These are phyloP conservation scores for Aspergillus chevalieri DNA, from an alignment of 2,329 filamentous ascomycete species.

Conservation along the genomic window DNA sequence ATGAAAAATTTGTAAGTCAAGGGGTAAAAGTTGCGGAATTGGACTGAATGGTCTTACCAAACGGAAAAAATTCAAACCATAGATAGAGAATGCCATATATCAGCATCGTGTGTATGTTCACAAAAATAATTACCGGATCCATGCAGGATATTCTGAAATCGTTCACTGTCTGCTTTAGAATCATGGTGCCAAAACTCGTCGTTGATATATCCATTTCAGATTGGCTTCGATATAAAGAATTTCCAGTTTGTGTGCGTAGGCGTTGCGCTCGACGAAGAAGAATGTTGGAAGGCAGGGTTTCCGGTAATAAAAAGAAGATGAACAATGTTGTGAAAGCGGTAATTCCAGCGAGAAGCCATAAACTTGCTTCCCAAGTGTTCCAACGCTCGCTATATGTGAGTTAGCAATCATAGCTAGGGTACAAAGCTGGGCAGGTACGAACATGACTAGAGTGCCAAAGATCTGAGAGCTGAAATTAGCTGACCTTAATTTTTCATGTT, in stretches of 20 bases:
- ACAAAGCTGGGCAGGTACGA: too few species aligned
- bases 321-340: too few species aligned
- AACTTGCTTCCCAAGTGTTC: too few species aligned
- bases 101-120: slow-evolving; percentile 12
- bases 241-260: slow-evolving; percentile 5
- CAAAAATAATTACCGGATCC: slow-evolving; percentile 8
- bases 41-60: slow-evolving; percentile 5
- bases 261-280: slow-evolving; percentile 9
- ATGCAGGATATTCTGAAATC: slow-evolving; percentile 4
- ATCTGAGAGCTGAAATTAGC: too few species aligned
- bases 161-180: slow-evolving; percentile 13
- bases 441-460: too few species aligned
- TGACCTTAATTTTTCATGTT: too few species aligned
- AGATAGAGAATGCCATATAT: slow-evolving; percentile 14
- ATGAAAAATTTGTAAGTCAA: neutral
- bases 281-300: slow-evolving; percentile 7
- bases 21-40: too few species aligned
- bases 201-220: neutral
- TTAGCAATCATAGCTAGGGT: too few species aligned
- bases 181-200: neutral
- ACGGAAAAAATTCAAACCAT: slow-evolving; percentile 17
- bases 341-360: too few species aligned
- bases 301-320: neutral
- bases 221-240: slow-evolving; percentile 5
- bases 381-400: too few species aligned